phyloP scores from a whole-genome alignment of 805 yeast species.

The Metschnikowia bowlesiae region DNA sequence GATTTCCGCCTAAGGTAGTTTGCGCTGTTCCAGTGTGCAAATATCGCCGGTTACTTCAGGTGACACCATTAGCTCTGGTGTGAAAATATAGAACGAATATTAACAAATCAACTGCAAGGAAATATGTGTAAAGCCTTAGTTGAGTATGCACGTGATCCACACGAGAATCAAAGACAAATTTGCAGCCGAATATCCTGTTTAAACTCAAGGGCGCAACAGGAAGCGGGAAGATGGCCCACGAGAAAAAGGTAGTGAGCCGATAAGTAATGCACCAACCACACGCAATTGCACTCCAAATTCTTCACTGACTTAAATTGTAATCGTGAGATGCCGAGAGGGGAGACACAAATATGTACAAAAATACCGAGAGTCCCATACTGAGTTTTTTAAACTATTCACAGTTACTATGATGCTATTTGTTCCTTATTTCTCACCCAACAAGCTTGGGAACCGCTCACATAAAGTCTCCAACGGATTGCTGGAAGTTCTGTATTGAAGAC shows the following conservation, averaged over 20 bases:
- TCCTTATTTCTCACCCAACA: slow-evolving; percentile 31
- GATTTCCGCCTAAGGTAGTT: slow-evolving; percentile 33
- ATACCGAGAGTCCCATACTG: slow-evolving; percentile 24
- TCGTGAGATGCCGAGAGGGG: slow-evolving; percentile 42
- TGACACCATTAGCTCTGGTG: slow-evolving; percentile 35
- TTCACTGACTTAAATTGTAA: slow-evolving; percentile 24
- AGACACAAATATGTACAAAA: slow-evolving; percentile 34
- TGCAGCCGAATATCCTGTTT: slow-evolving; percentile 33
- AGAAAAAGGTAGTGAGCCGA: slow-evolving; percentile 32
- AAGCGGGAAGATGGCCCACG: slow-evolving; percentile 40
- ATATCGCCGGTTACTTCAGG: slow-evolving; percentile 38
- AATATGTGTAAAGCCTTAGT: slow-evolving; percentile 32
- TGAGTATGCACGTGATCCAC: slow-evolving; percentile 34
- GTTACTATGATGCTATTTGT: slow-evolving; percentile 33
- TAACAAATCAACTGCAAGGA: slow-evolving; percentile 31
- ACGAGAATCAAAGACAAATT: slow-evolving; percentile 27
- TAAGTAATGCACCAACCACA: slow-evolving; percentile 27
- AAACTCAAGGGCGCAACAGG: slow-evolving; percentile 38
- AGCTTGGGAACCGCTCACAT: slow-evolving; percentile 33
- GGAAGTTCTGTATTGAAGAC: slow-evolving; percentile 24
- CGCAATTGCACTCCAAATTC: slow-evolving; percentile 27
- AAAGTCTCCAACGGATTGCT: slow-evolving; percentile 32
- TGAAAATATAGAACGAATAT: slow-evolving; percentile 34
- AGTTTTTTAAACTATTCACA: slow-evolving; percentile 26
- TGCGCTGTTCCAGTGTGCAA: slow-evolving; percentile 30